Evolutionary conservation across 2,329 filamentous ascomycete species (phyloP).

Genomic region (Lasiodiplodia citricola): DNA sequence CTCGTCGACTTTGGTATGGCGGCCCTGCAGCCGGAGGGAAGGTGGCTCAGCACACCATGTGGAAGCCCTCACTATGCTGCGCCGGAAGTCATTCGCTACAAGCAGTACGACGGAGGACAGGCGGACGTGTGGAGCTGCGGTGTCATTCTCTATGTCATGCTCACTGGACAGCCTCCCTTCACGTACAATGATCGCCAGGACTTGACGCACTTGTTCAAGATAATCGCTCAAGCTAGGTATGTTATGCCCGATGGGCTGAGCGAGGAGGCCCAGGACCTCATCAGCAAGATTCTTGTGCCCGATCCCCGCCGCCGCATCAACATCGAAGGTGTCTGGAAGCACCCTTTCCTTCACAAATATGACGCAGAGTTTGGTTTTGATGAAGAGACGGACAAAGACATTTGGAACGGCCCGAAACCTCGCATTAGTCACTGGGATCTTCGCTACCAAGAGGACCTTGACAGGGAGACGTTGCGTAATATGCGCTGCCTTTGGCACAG

Average conservation of each 20-base stretch:
- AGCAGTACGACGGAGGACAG: slow-evolving; percentile 79
- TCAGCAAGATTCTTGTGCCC: slow-evolving; percentile 77
- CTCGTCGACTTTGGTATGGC: slow-evolving; percentile 99
- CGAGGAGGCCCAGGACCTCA: slow-evolving; percentile 74
- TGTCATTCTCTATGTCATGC: slow-evolving; percentile 79
- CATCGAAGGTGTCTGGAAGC: slow-evolving; percentile 82
- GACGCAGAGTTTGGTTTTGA: slow-evolving; percentile 71
- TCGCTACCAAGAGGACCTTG: slow-evolving; percentile 70
- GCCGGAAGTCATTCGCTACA: slow-evolving; percentile 82
- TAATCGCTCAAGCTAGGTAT: slow-evolving; percentile 57
- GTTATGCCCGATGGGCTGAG: slow-evolving; percentile 59
- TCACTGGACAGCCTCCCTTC: slow-evolving; percentile 85
- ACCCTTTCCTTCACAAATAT: slow-evolving; percentile 86
- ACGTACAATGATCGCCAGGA: slow-evolving; percentile 57
- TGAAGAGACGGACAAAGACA: slow-evolving; percentile 57
- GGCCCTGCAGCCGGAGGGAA: slow-evolving; percentile 79
- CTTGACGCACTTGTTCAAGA: slow-evolving; percentile 66
- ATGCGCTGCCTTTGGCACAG: slow-evolving; percentile 91
- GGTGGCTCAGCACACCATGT: slow-evolving; percentile 85
- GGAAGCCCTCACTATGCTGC: slow-evolving; percentile 97
- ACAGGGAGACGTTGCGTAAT: slow-evolving; percentile 81
- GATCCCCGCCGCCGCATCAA: slow-evolving; percentile 80
- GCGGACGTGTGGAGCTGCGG: slow-evolving; percentile 92
- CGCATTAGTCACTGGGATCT: slow-evolving; percentile 67
- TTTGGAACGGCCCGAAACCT: slow-evolving; percentile 60